Evolutionary conservation across 371 early-diverging fungal genomes (phyloP).

Genomic region (Mortierella sp.): DNA sequence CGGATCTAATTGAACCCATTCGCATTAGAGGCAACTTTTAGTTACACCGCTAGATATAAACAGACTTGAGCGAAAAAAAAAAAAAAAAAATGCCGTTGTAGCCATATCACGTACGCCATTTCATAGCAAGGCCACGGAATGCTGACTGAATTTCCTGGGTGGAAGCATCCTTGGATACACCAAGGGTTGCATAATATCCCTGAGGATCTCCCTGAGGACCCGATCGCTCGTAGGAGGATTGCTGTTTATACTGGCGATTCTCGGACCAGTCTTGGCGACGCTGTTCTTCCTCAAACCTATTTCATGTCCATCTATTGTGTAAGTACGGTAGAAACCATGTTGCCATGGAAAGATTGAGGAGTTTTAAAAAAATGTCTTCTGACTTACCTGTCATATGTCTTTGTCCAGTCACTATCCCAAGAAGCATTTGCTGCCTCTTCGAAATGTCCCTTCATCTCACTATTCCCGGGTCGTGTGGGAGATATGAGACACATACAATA

Average conservation of each 20-base stretch:
- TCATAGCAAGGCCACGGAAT: constrained; percentile 62
- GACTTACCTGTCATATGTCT: constrained; percentile 57
- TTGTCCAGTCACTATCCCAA: constrained; percentile 69
- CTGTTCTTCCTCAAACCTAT: constrained; percentile 62
- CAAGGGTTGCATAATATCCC: constrained; percentile 61
- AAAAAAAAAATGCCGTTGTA: not conserved
- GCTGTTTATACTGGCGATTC: constrained; percentile 53
- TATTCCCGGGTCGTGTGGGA: not conserved
- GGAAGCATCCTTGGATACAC: constrained; percentile 56
- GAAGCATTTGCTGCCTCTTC: constrained; percentile 54
- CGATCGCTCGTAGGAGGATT: constrained; percentile 26
- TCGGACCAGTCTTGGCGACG: constrained; percentile 63
- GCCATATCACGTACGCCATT: constrained; percentile 40
- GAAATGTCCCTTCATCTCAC: constrained; percentile 59
- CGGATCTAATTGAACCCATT: constrained; percentile 55
- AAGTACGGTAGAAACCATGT: not conserved
- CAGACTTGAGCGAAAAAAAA: not conserved
- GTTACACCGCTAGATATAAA: not conserved
- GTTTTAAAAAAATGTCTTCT: not conserved
- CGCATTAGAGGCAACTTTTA: not conserved
- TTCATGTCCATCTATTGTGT: too few species aligned
- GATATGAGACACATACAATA: too few species aligned
- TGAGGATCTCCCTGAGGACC: constrained; percentile 54
- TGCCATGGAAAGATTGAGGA: not conserved
- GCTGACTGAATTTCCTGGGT: constrained; percentile 69